Evolutionary conservation across 1,139 yeast genomes (phyloP), one percentile per base, ranked within the genome.

Genomic region (Wickerhamomyces sp.): DNA sequence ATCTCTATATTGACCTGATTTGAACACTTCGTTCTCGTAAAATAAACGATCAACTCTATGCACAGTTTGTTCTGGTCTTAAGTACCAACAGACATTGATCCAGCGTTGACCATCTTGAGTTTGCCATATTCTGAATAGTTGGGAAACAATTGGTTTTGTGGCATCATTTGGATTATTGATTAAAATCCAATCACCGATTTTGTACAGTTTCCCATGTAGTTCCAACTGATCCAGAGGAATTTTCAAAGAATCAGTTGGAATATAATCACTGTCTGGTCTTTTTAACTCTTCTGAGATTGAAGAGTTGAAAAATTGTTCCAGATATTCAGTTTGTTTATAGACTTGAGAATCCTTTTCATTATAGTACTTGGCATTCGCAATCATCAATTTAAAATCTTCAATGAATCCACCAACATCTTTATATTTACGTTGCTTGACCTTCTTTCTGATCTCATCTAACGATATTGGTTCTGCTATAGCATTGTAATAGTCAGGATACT

Each of bases 71-170:
- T 93, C 98, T 0, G 99, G 96, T 51, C 98, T 81, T 60, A 88
- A 86, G 67, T 91, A 93, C 99, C 99, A 93, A 70, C 99, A 93
- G 36, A 89, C 96, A 60, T 93, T 93, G 61, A 93, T 77, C 79
- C 93, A 91, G 51, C 84, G 76, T 52, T 86, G 83, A 14, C 94
- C 95, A 58, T 90, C 96, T 46, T 79, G 76, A 4, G 83, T 80
- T 48, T 84, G 81, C 99, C 99, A 93, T 53, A 93, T 77, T 58
- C 96, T 78, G 69, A 91, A 93, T 34, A 93, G 79, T 65, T 93
- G 99, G 10, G 95, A 97, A 29, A 91, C 87, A 13, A 91, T 91
- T 14, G 99, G 98, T 63, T 87, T 86, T 30, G 81, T 76, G 2
- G 86, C 81, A 64, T 91, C 97, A 61, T 90, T 91, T 15, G 90